A percentile compares a stretch with the other conserved stretches of the same genome.
Evolutionary conservation across 257 asterid species (phyloP).

Genomic region (Plantago major): DNA sequence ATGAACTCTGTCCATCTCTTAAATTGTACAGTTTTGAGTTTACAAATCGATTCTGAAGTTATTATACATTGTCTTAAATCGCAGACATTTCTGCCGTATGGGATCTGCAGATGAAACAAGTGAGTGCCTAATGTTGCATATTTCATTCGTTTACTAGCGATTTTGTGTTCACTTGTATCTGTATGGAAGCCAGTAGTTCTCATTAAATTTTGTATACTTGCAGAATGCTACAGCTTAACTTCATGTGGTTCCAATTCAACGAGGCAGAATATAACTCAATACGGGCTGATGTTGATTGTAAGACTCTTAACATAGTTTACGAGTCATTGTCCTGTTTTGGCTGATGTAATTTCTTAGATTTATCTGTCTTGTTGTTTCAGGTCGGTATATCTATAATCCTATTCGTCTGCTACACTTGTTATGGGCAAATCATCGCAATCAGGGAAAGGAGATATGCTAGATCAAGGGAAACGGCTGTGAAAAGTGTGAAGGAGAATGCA

Average conservation of each 20-base stretch:
- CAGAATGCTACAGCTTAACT: conserved; percentile 71
- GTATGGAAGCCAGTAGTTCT: not conserved
- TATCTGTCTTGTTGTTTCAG: conserved; percentile 30
- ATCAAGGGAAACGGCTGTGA: conserved; percentile 82
- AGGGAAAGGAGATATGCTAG: conserved; percentile 63
- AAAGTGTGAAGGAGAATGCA: conserved; percentile 56
- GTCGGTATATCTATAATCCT: conserved; percentile 55
- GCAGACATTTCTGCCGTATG: conserved; percentile 66
- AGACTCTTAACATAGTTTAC: conserved; percentile 24
- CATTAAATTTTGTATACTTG: conserved; percentile 20
- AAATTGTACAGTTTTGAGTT: not conserved
- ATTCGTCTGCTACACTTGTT: conserved; percentile 63
- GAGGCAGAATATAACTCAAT: conserved; percentile 63
- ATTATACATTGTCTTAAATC: conserved; percentile 16
- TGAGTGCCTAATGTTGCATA: conserved; percentile 23
- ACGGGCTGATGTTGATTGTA: conserved; percentile 73
- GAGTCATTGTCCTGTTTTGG: not conserved
- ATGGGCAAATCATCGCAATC: conserved; percentile 52
- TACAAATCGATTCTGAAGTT: not conserved
- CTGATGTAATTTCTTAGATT: not conserved
- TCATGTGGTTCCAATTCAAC: conserved; percentile 54
- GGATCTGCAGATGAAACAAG: conserved; percentile 52
- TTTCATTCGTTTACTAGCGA: not conserved
- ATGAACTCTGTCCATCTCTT: conserved; percentile 5
- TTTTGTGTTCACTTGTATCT: too few species aligned